phyloP scores from a whole-genome alignment of 1,284 basidiomycete genomes.

The Cryptococcus jaspeensis region DNA sequence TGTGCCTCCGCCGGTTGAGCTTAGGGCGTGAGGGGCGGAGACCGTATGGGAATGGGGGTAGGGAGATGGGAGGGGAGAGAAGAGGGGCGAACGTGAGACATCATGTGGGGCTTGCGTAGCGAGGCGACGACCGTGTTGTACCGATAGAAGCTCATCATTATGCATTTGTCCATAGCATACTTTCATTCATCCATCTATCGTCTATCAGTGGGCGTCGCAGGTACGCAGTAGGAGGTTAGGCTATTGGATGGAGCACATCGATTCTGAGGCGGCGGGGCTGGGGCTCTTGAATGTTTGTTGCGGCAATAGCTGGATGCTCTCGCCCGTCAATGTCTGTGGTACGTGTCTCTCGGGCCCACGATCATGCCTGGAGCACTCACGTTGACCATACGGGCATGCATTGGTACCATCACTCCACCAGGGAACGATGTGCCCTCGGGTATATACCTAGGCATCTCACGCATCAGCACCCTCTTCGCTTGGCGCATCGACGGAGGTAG shows the following conservation, averaged over 20 bases:
- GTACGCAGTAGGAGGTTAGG: no score
- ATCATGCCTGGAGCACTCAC: no score
- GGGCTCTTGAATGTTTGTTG: slow-evolving; percentile 6
- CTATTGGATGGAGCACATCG: slow-evolving; percentile 9
- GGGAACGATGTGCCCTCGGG: slow-evolving; percentile 41
- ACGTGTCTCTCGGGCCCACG: no score
- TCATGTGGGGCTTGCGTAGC: background rate
- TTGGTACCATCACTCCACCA: slow-evolving; percentile 35
- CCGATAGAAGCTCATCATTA: no score
- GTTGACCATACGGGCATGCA: slow-evolving; percentile 42
- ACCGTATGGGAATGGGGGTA: background rate
- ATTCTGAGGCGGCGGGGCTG: background rate
- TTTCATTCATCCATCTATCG: no score
- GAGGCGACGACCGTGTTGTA: background rate
- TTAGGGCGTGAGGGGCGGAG: slow-evolving; percentile 47
- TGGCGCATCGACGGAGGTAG: background rate
- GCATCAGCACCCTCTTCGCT: no score
- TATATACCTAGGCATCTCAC: slow-evolving; percentile 26
- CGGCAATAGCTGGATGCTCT: slow-evolving; percentile 10
- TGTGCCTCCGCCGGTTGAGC: slow-evolving; percentile 69
- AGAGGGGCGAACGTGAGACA: background rate
- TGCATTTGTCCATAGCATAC: no score
- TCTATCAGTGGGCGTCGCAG: no score
- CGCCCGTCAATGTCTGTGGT: background rate
- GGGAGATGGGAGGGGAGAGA: background rate